These are phyloP conservation scores for Boletus semigastroideus DNA, from an alignment of 1,284 basidiomycete genomes.

Conservation along the genomic window DNA sequence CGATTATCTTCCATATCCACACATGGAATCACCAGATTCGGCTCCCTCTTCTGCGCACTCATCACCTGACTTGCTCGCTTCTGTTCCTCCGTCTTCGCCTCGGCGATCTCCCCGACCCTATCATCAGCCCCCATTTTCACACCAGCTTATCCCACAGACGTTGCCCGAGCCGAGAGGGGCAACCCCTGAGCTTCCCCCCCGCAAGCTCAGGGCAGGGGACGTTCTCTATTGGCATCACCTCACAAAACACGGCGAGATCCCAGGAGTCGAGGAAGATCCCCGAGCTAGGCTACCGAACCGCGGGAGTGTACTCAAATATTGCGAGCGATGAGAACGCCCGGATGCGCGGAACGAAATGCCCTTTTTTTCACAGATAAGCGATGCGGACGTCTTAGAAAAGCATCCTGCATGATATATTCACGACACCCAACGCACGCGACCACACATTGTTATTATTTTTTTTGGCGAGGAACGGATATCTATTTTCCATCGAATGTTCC, in stretches of 20 bases:
- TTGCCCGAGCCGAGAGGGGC: constrained; percentile 17
- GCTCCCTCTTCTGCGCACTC: constrained; percentile 26
- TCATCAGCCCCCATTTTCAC: constrained; percentile 17
- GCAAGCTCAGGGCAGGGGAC: constrained; percentile 60
- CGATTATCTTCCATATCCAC: constrained; percentile 43
- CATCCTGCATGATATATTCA: constrained; percentile 27
- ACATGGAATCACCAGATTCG: constrained; percentile 25
- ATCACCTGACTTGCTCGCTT: constrained; percentile 24
- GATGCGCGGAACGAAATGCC: constrained; percentile 9
- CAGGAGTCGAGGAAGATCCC: constrained; percentile 58
- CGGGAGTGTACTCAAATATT: constrained; percentile 9
- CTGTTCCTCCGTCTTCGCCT: constrained; percentile 14
- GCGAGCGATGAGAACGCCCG: constrained; percentile 31
- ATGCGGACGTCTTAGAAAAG: constrained; percentile 9
- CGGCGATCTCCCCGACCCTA: constrained; percentile 19
- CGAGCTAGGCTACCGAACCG: constrained; percentile 42
- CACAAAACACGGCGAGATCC: constrained; percentile 69
- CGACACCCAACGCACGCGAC: constrained; percentile 27
- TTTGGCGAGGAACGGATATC: constrained; percentile 27
- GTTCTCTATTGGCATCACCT: constrained; percentile 81
- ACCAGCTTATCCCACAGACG: constrained; percentile 19
- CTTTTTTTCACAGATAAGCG: constrained; percentile 12
- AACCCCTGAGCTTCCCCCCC: constrained; percentile 25
- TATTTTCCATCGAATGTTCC: constrained; percentile 32
- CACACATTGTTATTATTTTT: constrained; percentile 11